Percentiles rank a stretch among this genome's conserved stretches.
Conservation (phyloP, 495 filamentous ascomycete species). For the Acidiella bohemica region DNA sequence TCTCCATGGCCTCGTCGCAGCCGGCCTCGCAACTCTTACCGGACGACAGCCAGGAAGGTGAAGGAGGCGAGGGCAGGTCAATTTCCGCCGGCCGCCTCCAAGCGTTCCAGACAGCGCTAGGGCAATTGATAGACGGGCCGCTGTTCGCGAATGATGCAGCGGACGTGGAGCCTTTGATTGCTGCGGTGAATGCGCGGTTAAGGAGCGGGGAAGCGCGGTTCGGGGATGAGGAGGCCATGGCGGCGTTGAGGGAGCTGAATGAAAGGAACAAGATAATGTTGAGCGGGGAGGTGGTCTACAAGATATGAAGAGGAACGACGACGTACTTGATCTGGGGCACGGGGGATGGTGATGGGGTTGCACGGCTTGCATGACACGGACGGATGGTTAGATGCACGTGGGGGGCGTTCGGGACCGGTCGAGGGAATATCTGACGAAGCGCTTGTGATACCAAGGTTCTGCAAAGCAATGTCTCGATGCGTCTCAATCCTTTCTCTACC, state of each 20-base stretch:
- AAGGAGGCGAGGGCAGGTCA: constrained; percentile 20
- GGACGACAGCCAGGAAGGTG: constrained; percentile 36
- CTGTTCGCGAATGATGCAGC: constrained; percentile 74
- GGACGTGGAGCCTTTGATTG: constrained; percentile 58
- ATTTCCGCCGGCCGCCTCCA: constrained; percentile 52
- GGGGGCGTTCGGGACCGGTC: too few relatives aligned
- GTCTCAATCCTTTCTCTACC: too few relatives aligned
- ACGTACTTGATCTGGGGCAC: too few relatives aligned
- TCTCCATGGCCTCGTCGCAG: constrained; percentile 52
- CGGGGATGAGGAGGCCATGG: constrained; percentile 54
- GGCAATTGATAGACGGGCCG: constrained; percentile 60
- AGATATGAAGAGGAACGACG: constrained; percentile 23
- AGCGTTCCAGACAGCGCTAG: constrained; percentile 66
- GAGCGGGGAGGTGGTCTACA: constrained; percentile 39
- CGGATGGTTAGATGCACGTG: too few relatives aligned
- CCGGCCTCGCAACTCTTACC: constrained; percentile 53
- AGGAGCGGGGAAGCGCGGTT: constrained; percentile 44
- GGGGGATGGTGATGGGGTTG: too few relatives aligned
- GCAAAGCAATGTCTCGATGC: too few relatives aligned
- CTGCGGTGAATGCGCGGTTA: constrained; percentile 63
- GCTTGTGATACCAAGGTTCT: too few relatives aligned
- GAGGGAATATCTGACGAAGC: too few relatives aligned
- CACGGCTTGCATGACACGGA: too few relatives aligned
- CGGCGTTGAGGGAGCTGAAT: constrained; percentile 66
- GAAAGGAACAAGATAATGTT: constrained; percentile 84